These are phyloP conservation scores for Toxicodendron radicans DNA, from an alignment of 345 rosid species.

Conservation along the genomic window DNA sequence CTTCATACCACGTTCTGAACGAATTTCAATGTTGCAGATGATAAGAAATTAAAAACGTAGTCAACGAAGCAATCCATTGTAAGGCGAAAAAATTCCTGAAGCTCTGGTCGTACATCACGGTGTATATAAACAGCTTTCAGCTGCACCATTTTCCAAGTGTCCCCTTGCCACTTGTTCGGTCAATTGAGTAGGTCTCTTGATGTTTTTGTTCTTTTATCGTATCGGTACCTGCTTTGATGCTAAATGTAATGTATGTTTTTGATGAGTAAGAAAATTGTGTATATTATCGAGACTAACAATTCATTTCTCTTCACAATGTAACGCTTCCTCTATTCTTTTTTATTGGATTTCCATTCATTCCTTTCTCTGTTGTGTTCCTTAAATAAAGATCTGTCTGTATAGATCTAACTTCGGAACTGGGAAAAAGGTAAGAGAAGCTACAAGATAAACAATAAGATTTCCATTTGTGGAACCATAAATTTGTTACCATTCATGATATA, in stretches of 20 bases:
- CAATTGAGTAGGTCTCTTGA: slow-evolving; percentile 13
- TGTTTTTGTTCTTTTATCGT: slow-evolving; percentile 8
- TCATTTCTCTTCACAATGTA: not conserved
- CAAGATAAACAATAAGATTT: no score
- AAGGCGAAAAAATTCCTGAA: slow-evolving; percentile 7
- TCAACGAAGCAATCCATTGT: not conserved
- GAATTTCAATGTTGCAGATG: slow-evolving; percentile 28
- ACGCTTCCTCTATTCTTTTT: slow-evolving; percentile 10
- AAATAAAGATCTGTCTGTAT: no score
- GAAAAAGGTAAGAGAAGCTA: no score
- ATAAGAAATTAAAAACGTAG: slow-evolving; percentile 24
- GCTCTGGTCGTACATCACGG: not conserved
- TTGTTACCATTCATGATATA: no score
- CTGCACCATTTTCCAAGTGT: not conserved
- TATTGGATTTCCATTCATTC: slow-evolving; percentile 2
- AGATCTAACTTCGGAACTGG: no score
- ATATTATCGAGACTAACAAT: slow-evolving; percentile 13
- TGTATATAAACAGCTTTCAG: slow-evolving; percentile 18
- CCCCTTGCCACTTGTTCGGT: slow-evolving; percentile 10
- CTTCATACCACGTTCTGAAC: not conserved
- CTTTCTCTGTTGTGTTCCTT: not conserved
- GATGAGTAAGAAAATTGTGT: slow-evolving; percentile 4
- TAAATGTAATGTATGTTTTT: slow-evolving; percentile 1
- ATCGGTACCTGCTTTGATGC: not conserved
- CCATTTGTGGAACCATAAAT: no score